These are phyloP conservation scores for Penicillium arizonense DNA, from an alignment of 495 filamentous ascomycete genomes.

Conservation along the genomic window DNA sequence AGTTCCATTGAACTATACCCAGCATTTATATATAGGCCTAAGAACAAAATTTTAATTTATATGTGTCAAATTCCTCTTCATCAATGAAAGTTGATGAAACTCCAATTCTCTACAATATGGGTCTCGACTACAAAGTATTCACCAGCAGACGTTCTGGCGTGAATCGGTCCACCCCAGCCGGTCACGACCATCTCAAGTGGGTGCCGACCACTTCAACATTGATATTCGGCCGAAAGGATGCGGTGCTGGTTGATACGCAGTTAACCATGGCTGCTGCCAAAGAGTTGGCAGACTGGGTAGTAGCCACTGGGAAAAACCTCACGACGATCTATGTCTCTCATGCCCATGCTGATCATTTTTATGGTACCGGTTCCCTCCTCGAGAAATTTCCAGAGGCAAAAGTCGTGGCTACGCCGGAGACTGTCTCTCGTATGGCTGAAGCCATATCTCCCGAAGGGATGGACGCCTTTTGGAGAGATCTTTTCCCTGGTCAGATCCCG, in stretches of 20 bases:
- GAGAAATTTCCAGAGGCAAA: constrained; percentile 26
- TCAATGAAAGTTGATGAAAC: too few relatives aligned
- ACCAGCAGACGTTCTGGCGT: not conserved
- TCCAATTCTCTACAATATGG: not conserved
- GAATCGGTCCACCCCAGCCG: not conserved
- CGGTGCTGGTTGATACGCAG: constrained; percentile 23
- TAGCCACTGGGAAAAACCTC: constrained; percentile 21
- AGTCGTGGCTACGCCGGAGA: constrained; percentile 25
- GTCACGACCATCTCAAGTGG: not conserved
- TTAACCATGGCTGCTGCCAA: constrained; percentile 14
- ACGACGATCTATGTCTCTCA: constrained; percentile 44
- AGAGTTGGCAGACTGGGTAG: constrained; percentile 15
- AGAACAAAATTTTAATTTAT: too few relatives aligned
- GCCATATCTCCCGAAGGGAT: not conserved
- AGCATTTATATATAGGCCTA: too few relatives aligned
- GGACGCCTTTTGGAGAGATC: not conserved
- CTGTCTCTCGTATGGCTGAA: constrained; percentile 32
- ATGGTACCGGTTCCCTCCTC: constrained; percentile 26
- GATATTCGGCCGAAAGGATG: constrained; percentile 10
- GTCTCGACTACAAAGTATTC: constrained; percentile 1
- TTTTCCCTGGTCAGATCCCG: not conserved
- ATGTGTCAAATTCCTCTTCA: too few relatives aligned
- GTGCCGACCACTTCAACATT: constrained; percentile 21
- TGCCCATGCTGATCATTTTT: constrained; percentile 49
- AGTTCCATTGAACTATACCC: too few relatives aligned